Conservation (phyloP, 441 rosid species). For the Brassica hybrid region DNA sequence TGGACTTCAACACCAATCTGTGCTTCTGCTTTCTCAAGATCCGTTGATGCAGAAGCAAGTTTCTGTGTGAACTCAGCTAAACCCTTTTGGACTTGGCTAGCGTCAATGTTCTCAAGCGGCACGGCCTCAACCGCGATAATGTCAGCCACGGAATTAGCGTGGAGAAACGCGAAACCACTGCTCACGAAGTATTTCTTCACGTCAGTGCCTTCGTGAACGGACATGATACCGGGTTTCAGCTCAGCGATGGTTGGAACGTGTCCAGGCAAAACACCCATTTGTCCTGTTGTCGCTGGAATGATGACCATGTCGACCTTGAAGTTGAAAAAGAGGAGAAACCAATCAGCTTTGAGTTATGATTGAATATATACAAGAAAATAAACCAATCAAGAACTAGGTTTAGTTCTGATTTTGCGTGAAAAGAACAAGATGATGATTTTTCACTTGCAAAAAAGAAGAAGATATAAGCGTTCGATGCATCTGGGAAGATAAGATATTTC, state of each 20-base stretch:
- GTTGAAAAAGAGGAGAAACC: conserved; percentile 18
- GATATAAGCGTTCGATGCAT: background rate
- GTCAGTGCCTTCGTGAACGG: conserved; percentile 83
- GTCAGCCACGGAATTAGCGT: conserved; percentile 88
- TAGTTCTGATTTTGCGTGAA: background rate
- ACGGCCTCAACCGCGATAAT: conserved; percentile 79
- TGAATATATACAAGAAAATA: background rate
- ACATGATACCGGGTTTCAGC: conserved; percentile 81
- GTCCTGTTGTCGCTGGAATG: conserved; percentile 90
- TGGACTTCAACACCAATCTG: conserved; percentile 89
- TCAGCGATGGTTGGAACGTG: conserved; percentile 91
- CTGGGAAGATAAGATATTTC: background rate
- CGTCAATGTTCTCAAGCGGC: conserved; percentile 70
- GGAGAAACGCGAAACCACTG: conserved; percentile 89
- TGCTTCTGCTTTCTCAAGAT: conserved; percentile 88
- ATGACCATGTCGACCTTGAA: conserved; percentile 95
- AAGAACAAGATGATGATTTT: background rate
- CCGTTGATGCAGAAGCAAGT: conserved; percentile 77
- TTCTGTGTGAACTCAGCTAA: conserved; percentile 82
- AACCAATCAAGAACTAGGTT: conserved; percentile 1
- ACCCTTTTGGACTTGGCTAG: conserved; percentile 79
- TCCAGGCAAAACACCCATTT: conserved; percentile 93
- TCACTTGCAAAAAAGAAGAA: background rate
- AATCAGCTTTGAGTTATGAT: conserved; percentile 21
- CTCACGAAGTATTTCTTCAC: conserved; percentile 69